These are phyloP conservation scores for Pyricularia grisea DNA, from an alignment of 2,329 filamentous ascomycete genomes.

Conservation along the genomic window DNA sequence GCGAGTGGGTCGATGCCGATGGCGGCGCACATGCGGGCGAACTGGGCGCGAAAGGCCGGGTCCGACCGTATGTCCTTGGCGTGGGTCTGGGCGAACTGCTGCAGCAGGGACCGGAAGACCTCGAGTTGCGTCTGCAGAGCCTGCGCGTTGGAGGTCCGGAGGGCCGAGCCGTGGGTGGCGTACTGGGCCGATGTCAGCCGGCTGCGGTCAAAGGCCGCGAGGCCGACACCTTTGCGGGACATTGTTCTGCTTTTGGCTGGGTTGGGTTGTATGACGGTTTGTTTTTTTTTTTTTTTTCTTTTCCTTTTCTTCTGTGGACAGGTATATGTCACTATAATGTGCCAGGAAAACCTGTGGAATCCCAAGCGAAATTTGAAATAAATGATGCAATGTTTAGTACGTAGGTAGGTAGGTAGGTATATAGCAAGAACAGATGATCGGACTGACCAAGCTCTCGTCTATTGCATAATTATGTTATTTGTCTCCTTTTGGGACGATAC, in stretches of 20 bases:
- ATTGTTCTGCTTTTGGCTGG: slow-evolving; percentile 23
- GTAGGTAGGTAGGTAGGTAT: background rate
- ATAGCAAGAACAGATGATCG: background rate
- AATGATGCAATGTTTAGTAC: background rate
- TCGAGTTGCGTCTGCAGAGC: slow-evolving; percentile 88
- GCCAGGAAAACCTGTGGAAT: background rate
- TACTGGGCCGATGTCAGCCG: slow-evolving; percentile 82
- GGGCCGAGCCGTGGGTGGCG: slow-evolving; percentile 76
- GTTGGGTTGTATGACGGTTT: background rate
- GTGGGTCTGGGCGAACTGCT: slow-evolving; percentile 92
- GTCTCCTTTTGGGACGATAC: background rate
- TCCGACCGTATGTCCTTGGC: slow-evolving; percentile 93
- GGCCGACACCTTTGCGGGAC: slow-evolving; percentile 77
- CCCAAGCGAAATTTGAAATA: background rate
- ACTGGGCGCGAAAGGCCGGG: slow-evolving; percentile 89
- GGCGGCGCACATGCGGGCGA: slow-evolving; percentile 94
- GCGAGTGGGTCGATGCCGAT: slow-evolving; percentile 94
- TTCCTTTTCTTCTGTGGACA: background rate
- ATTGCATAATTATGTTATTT: background rate
- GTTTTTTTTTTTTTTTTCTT: background rate
- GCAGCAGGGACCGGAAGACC: slow-evolving; percentile 89
- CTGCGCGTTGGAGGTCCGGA: slow-evolving; percentile 76
- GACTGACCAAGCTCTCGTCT: background rate
- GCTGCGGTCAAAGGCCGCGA: slow-evolving; percentile 81
- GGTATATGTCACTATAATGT: background rate